These are phyloP conservation scores for Cichorium intybus DNA, from an alignment of 140 eudicot genomes.

Conservation along the genomic window DNA sequence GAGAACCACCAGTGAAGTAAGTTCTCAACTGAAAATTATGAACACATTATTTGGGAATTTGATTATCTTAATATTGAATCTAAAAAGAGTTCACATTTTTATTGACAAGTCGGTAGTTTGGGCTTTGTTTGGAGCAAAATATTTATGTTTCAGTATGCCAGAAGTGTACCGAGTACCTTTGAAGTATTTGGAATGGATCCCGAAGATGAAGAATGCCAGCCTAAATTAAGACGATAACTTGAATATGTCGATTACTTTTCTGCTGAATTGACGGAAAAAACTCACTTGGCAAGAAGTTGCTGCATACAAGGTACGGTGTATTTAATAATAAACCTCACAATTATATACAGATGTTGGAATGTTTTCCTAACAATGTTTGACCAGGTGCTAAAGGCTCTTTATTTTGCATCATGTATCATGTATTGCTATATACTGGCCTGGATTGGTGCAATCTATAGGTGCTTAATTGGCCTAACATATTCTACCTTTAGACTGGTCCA, in stretches of 20 bases:
- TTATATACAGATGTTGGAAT: too few species aligned
- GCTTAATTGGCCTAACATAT: too few species aligned
- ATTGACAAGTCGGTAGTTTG: slow-evolving; percentile 77
- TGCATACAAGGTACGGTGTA: slow-evolving; percentile 61
- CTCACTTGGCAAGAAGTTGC: slow-evolving; percentile 96
- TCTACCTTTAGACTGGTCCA: too few species aligned
- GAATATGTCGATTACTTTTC: slow-evolving; percentile 95
- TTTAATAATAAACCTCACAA: neutral
- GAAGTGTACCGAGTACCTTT: slow-evolving; percentile 93
- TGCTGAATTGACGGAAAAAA: slow-evolving; percentile 78
- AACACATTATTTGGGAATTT: neutral
- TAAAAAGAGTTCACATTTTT: neutral
- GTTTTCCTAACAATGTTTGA: too few species aligned
- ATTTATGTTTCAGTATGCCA: slow-evolving; percentile 89
- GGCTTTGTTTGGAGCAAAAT: slow-evolving; percentile 95
- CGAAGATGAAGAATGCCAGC: slow-evolving; percentile 94
- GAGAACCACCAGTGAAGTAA: slow-evolving; percentile 91
- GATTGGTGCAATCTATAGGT: too few species aligned
- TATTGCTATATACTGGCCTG: too few species aligned
- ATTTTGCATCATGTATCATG: too few species aligned
- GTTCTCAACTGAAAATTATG: slow-evolving; percentile 21
- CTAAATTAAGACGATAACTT: slow-evolving; percentile 88
- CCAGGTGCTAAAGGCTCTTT: too few species aligned
- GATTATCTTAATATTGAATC: neutral
- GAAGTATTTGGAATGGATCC: slow-evolving; percentile 98